Evolutionary conservation across 164 flowering plant species (phyloP).

Genomic region (Euptelea pleiosperma): DNA sequence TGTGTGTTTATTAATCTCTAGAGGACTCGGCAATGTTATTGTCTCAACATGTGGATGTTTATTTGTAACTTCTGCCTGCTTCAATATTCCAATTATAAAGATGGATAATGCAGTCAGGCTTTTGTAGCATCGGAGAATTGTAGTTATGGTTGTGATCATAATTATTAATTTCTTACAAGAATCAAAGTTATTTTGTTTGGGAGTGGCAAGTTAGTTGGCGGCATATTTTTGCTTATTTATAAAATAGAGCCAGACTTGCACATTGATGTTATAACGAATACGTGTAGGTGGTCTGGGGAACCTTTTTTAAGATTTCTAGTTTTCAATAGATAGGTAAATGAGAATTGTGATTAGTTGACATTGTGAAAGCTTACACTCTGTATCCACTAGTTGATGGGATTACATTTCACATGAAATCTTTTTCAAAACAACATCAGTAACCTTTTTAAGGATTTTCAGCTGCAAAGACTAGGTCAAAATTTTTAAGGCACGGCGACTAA

Average conservation of each 20-base stretch:
- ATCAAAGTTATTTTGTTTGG: neutral
- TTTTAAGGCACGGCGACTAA: no score
- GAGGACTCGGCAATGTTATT: no score
- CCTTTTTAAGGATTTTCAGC: no score
- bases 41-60: no score
- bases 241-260: neutral
- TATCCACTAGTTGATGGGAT: no score
- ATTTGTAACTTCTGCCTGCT: neutral
- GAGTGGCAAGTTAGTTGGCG: neutral
- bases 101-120: neutral
- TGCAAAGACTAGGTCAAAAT: no score
- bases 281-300: slow-evolving; percentile 87
- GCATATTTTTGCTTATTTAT: neutral
- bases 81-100: neutral
- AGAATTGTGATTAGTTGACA: no score
- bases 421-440: no score
- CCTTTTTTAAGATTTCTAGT: slow-evolving; percentile 89
- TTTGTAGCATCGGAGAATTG: neutral
- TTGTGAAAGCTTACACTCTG: no score
- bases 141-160: neutral
- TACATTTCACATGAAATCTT: no score
- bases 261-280: neutral
- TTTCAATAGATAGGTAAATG: no score
- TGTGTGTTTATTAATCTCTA: no score
- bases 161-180: neutral